Evolutionary conservation across 176 grass and related monocot genomes (phyloP), one percentile per base, ranked within the genome.

Genomic region (Avena eriantha): DNA sequence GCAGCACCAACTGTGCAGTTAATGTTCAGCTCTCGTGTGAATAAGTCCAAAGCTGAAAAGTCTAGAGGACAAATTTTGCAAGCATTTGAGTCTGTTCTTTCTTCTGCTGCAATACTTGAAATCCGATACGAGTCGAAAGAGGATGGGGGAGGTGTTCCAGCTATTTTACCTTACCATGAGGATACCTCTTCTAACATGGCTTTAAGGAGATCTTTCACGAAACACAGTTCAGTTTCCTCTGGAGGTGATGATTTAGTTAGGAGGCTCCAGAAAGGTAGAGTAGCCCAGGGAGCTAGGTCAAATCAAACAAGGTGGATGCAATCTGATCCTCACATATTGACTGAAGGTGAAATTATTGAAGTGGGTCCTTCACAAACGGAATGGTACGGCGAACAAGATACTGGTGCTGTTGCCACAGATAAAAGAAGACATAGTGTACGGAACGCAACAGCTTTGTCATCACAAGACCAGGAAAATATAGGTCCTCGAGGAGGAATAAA

Each of bases 321-420:
- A 31, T 89, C 89, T 77, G 93, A 90, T 93, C 97, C 94, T 17
- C 94, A 99, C 80, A 91, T 99, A 88, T 84, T 99, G 81, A 96
- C 90, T 36, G 97, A 96, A 94, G 97, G 92, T 22, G 97, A 99
- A 82, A 88, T 99, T 69, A 93, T 94, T 88, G 90, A 92, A 94
- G 72, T 84, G 69, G 88, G 90, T 54, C 63, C 88, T 80, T 82
- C 86, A 80, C 51, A 85, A 72, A 81, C 80, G 73, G 76, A 83
- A 77, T 83, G 85, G 88, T 69, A 14, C 31, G 56, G 31, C 26
- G 83, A 86, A 86, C 77, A 55, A 80, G 33, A 80, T 57, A 64
- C 78, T 75, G 43, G 21, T 5, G 73, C 34, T 73, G 65, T 76
- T 91, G 34, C 36, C 31, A 49, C 76, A 69, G 84, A 69, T 74